Conservation (phyloP, 2,329 filamentous ascomycete species). For the Elsinoe ampelina region DNA sequence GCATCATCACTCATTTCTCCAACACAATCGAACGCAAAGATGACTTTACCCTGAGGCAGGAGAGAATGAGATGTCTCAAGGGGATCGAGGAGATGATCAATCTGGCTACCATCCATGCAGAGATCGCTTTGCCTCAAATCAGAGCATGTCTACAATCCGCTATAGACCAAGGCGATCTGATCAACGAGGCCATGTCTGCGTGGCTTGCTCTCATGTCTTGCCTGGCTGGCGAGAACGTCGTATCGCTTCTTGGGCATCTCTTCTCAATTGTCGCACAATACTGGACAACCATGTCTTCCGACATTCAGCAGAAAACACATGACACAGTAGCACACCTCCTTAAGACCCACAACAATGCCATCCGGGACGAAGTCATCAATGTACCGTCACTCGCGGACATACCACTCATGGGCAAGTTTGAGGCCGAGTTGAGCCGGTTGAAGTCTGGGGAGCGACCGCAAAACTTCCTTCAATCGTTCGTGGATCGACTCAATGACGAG, state of each 20-base stretch:
- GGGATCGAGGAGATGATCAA: constrained; percentile 83
- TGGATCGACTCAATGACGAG: constrained; percentile 67
- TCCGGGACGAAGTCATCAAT: constrained; percentile 60
- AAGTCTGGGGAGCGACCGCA: constrained; percentile 57
- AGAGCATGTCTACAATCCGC: constrained; percentile 86
- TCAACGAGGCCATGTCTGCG: constrained; percentile 67
- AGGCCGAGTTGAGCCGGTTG: constrained; percentile 54
- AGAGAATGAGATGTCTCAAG: constrained; percentile 68
- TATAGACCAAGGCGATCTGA: constrained; percentile 63
- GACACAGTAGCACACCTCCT: constrained; percentile 58
- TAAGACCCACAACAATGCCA: constrained; percentile 48
- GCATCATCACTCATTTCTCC: constrained; percentile 74
- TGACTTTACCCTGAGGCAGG: constrained; percentile 28
- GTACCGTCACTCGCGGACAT: constrained; percentile 71
- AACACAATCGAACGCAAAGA: constrained; percentile 60
- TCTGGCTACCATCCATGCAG: constrained; percentile 62
- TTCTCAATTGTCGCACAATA: constrained; percentile 78
- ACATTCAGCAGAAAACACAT: constrained; percentile 51
- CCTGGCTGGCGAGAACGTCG: constrained; percentile 69
- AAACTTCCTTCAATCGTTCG: constrained; percentile 61
- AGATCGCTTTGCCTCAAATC: constrained; percentile 81
- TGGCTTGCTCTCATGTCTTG: constrained; percentile 72
- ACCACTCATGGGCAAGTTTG: constrained; percentile 57
- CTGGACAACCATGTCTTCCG: constrained; percentile 59
- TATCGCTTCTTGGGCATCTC: constrained; percentile 73